These are phyloP conservation scores for Wallacemonas rigidus DNA, from an alignment of 208 protist genomes.

Conservation along the genomic window DNA sequence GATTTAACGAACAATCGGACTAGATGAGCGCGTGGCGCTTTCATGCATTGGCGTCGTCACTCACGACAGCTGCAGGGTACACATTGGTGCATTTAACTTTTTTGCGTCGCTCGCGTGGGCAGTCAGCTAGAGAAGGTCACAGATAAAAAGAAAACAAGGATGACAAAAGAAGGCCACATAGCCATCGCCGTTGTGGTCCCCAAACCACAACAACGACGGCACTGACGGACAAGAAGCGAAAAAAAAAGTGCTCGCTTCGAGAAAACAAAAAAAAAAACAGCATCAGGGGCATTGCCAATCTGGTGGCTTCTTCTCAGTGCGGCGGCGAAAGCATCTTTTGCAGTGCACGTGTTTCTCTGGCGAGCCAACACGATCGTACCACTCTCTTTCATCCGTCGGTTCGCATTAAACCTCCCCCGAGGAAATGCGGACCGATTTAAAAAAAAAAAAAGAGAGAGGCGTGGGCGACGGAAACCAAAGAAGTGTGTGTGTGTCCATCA, in stretches of 20 bases:
- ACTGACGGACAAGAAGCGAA: background rate
- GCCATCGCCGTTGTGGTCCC: background rate
- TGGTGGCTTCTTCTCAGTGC: background rate
- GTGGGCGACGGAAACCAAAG: constrained; percentile 2
- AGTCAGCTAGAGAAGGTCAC: background rate
- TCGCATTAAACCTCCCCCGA: background rate
- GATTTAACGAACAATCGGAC: background rate
- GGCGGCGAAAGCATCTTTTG: background rate
- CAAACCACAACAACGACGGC: background rate
- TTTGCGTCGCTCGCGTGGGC: background rate
- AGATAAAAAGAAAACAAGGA: background rate
- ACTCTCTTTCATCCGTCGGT: background rate
- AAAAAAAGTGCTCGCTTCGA: background rate
- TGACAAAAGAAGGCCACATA: background rate
- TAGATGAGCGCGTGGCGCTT: background rate
- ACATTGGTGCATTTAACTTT: background rate
- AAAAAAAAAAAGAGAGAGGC: constrained; percentile 7
- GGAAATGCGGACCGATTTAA: background rate
- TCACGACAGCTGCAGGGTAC: background rate
- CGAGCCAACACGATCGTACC: background rate
- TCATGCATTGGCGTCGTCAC: background rate
- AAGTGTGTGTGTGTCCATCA: background rate
- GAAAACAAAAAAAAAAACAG: constrained; percentile 7
- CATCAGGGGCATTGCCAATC: background rate
- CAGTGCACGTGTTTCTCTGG: background rate